phyloP scores from a whole-genome alignment of 805 yeast species.

The Tetrapisispora phaffii region DNA sequence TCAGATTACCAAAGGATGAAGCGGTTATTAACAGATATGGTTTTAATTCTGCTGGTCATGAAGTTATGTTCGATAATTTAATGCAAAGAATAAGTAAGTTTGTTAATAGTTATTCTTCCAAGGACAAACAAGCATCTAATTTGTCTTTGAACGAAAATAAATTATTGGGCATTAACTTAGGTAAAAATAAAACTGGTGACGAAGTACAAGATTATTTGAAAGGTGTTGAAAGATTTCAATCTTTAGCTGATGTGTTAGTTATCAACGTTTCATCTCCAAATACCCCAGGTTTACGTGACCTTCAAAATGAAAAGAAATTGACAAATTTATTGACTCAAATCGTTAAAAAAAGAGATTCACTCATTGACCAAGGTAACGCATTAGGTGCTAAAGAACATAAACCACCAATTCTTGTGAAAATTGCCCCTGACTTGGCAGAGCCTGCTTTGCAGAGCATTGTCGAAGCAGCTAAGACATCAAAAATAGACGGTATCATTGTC shows the following conservation, averaged over 20 bases:
- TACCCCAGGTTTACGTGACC: slow-evolving; percentile 86
- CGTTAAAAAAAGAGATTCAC: slow-evolving; percentile 56
- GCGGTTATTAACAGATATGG: slow-evolving; percentile 95
- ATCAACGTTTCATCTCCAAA: slow-evolving; percentile 92
- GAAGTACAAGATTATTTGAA: slow-evolving; percentile 76
- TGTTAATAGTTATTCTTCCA: slow-evolving; percentile 17
- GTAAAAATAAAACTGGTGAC: slow-evolving; percentile 88
- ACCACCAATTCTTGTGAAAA: slow-evolving; percentile 82
- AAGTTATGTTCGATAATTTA: slow-evolving; percentile 57
- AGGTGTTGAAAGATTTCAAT: slow-evolving; percentile 77
- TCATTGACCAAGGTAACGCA: slow-evolving; percentile 32
- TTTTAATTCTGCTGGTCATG: slow-evolving; percentile 85
- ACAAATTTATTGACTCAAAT: slow-evolving; percentile 58
- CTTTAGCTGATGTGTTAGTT: slow-evolving; percentile 79
- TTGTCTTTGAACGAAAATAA: slow-evolving; percentile 52
- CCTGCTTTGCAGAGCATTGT: slow-evolving; percentile 77
- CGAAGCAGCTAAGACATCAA: slow-evolving; percentile 60
- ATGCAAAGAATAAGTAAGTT: slow-evolving; percentile 48
- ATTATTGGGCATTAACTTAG: slow-evolving; percentile 74
- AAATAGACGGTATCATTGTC: slow-evolving; percentile 83
- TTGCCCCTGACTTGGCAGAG: slow-evolving; percentile 87
- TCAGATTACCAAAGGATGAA: slow-evolving; percentile 71
- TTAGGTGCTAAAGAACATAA: slow-evolving; percentile 23
- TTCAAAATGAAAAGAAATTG: slow-evolving; percentile 70
- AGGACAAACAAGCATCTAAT: slow-evolving; percentile 21